Conservation (phyloP, 352 stramenopile species). For the Pythium utonaiense region DNA sequence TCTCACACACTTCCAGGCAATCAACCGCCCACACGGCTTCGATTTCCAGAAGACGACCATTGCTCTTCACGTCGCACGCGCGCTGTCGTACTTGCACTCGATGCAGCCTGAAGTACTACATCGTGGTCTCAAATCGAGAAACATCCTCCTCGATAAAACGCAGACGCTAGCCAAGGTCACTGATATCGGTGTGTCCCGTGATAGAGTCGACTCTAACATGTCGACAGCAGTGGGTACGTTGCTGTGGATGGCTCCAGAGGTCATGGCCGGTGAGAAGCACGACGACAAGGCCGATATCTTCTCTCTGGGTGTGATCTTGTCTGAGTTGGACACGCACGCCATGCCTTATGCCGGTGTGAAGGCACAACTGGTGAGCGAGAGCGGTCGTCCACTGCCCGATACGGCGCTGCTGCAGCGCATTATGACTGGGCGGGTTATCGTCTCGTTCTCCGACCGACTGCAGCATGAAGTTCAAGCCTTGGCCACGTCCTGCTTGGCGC, state of each 20-base stretch:
- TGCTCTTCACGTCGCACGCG: conserved; percentile 22
- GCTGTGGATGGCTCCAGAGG: conserved; percentile 36
- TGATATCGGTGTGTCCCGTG: too few relatives aligned
- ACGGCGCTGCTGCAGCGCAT: too few relatives aligned
- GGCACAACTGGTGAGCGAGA: too few relatives aligned
- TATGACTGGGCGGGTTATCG: too few relatives aligned
- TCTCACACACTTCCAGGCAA: too few relatives aligned
- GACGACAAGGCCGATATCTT: conserved; percentile 22
- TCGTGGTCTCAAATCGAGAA: conserved; percentile 17
- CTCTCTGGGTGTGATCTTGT: conserved; percentile 22
- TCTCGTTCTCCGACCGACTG: too few relatives aligned
- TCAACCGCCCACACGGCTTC: conserved; percentile 38
- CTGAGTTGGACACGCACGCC: conserved; percentile 20
- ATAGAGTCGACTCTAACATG: too few relatives aligned
- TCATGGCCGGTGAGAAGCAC: conserved; percentile 32
- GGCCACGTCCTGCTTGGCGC: too few relatives aligned
- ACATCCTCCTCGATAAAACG: conserved; percentile 21
- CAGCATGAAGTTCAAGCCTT: too few relatives aligned
- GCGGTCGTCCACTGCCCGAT: too few relatives aligned
- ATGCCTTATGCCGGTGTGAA: too few relatives aligned
- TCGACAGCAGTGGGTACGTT: conserved; percentile 30
- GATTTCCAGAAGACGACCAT: conserved; percentile 18
- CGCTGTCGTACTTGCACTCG: conserved; percentile 34
- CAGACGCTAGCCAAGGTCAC: too few relatives aligned
- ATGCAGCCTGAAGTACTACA: conserved; percentile 22